These are phyloP conservation scores for Coemansia sp. DNA, from an alignment of 192 early-diverging fungal genomes.

Conservation along the genomic window DNA sequence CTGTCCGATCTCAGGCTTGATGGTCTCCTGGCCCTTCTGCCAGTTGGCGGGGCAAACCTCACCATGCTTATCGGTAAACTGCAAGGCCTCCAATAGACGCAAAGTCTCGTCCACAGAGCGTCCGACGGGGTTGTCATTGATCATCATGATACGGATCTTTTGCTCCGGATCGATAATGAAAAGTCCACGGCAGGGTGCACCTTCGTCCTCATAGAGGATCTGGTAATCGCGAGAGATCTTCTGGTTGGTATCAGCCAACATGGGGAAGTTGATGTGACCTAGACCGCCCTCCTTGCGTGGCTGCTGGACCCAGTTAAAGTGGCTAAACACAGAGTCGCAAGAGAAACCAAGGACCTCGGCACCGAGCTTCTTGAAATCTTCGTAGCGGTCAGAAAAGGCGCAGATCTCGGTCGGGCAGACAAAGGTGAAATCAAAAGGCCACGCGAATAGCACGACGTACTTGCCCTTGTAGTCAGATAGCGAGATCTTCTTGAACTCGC, in stretches of 20 bases:
- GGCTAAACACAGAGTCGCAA: constrained; percentile 78
- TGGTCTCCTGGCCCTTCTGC: constrained; percentile 73
- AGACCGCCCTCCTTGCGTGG: constrained; percentile 88
- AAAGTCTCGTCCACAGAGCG: constrained; percentile 85
- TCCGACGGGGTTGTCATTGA: constrained; percentile 90
- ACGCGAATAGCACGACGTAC: constrained; percentile 82
- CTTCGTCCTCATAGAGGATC: constrained; percentile 79
- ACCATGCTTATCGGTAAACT: constrained; percentile 87
- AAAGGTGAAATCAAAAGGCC: constrained; percentile 91
- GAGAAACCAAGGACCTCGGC: constrained; percentile 75
- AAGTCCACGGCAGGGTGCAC: constrained; percentile 78
- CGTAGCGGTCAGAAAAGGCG: constrained; percentile 82
- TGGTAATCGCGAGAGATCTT: constrained; percentile 86
- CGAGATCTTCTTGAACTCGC: constrained; percentile 67
- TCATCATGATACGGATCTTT: constrained; percentile 82
- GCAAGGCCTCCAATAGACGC: constrained; percentile 87
- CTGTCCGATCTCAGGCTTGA: constrained; percentile 68
- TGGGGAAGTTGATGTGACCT: constrained; percentile 89
- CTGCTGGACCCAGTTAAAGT: constrained; percentile 87
- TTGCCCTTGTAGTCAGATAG: constrained; percentile 72
- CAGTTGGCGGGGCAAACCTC: constrained; percentile 87
- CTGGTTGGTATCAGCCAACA: constrained; percentile 87
- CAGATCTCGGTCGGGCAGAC: constrained; percentile 96
- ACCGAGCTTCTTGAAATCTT: constrained; percentile 79
- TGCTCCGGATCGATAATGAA: constrained; percentile 92